Conservation (phyloP, 441 rosid genomes). For the California macrophylla region DNA sequence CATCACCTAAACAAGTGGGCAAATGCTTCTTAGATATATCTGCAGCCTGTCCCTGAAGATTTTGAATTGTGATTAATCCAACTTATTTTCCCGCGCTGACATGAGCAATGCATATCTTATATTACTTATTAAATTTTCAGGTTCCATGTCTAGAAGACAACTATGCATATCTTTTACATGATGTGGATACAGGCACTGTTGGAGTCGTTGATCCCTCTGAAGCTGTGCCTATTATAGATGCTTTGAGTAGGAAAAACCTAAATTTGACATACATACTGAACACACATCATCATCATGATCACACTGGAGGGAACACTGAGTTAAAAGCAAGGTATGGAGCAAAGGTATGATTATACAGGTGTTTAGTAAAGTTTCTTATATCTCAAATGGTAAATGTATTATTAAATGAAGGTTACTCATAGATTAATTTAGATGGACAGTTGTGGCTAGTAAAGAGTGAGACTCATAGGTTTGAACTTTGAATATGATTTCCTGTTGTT, state of each 20-base stretch:
- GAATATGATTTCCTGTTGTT: background rate
- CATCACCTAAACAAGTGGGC: background rate
- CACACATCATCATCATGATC: constrained; percentile 88
- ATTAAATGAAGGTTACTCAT: background rate
- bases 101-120: background rate
- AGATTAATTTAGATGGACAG: background rate
- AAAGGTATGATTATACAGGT: constrained; percentile 55
- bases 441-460: background rate
- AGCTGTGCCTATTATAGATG: constrained; percentile 73
- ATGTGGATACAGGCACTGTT: constrained; percentile 87
- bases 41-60: background rate
- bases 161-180: constrained; percentile 88
- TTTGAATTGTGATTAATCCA: background rate
- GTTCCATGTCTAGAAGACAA: constrained; percentile 79
- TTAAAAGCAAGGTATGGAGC: constrained; percentile 96
- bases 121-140: constrained; percentile 32
- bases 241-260: constrained; percentile 58
- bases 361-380: background rate
- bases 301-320: constrained; percentile 77
- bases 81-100: background rate
- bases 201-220: constrained; percentile 98
- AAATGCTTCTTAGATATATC: background rate
- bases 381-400: background rate
- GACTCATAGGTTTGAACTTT: background rate
- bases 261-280: constrained; percentile 81